These are phyloP conservation scores for Pyronema omphalodes DNA, from an alignment of 495 filamentous ascomycete species.

Conservation along the genomic window DNA sequence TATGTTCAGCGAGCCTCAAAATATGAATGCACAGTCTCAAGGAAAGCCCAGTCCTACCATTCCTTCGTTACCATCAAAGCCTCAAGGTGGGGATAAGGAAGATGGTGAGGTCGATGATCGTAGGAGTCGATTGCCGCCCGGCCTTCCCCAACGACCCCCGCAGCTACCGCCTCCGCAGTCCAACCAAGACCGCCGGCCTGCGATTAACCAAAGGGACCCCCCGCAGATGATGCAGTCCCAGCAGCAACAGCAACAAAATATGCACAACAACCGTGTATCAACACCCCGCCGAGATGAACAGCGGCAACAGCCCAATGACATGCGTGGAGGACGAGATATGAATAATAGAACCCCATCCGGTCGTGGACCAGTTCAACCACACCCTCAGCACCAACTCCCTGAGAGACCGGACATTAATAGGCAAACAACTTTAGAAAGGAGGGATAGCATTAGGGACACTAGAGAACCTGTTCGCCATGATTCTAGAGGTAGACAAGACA, in stretches of 20 bases:
- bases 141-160: constrained; percentile 3
- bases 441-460: neutral
- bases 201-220: neutral
- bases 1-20: neutral
- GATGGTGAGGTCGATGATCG: constrained; percentile 26
- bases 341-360: neutral
- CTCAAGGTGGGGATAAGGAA: constrained; percentile 16
- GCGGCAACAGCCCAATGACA: constrained; percentile 14
- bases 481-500: constrained; percentile 1
- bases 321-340: neutral
- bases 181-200: neutral
- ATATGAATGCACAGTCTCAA: neutral
- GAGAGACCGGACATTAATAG: constrained; percentile 11
- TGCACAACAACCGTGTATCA: neutral
- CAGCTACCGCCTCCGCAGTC: neutral
- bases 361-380: neutral
- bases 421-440: neutral
- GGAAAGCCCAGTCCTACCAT: neutral
- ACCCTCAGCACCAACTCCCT: constrained; percentile 17
- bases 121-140: neutral
- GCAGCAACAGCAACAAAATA: neutral
- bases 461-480: neutral
- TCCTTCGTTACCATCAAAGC: constrained; percentile 11
- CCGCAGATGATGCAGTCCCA: neutral
- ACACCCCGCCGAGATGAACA: constrained; percentile 4